phyloP scores from a whole-genome alignment of 192 early-diverging fungal species.

The Phlyctochytrium bullatum region DNA sequence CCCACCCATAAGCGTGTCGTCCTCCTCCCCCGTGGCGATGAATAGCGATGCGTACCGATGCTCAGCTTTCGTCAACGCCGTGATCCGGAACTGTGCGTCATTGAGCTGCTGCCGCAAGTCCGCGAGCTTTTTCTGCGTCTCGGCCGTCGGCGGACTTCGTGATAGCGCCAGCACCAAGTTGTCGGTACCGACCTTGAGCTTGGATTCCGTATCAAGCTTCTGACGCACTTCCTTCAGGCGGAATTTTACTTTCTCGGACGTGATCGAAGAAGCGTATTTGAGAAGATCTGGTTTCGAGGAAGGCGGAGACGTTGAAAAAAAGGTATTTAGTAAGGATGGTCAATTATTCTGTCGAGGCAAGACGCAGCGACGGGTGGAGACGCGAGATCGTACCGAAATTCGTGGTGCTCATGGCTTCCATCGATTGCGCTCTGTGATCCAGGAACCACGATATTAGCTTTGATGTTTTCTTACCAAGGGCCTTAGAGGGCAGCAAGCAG shows the following conservation, averaged over 20 bases:
- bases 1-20: slow-evolving; percentile 17
- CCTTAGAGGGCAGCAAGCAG: no score
- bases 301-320: no score
- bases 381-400: no score
- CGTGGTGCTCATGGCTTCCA: no score
- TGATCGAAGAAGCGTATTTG: slow-evolving; percentile 34
- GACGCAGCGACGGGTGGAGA: no score
- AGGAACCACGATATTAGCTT: no score
- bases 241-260: slow-evolving; percentile 48
- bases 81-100: slow-evolving; percentile 27
- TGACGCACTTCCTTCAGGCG: slow-evolving; percentile 85
- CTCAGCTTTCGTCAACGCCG: slow-evolving; percentile 44
- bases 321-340: no score
- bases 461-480: no score
- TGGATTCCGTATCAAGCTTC: slow-evolving; percentile 90
- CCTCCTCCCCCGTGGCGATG: slow-evolving; percentile 70
- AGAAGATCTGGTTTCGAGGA: no score
- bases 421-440: no score
- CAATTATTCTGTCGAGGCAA: no score
- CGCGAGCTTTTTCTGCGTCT: slow-evolving; percentile 16
- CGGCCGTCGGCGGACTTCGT: neutral
- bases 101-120: slow-evolving; percentile 32
- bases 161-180: slow-evolving; percentile 47
- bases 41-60: slow-evolving; percentile 80
- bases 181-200: slow-evolving; percentile 78